Evolutionary conservation across 2,329 filamentous ascomycete species (phyloP).

Genomic region (Macrophomina tecta): DNA sequence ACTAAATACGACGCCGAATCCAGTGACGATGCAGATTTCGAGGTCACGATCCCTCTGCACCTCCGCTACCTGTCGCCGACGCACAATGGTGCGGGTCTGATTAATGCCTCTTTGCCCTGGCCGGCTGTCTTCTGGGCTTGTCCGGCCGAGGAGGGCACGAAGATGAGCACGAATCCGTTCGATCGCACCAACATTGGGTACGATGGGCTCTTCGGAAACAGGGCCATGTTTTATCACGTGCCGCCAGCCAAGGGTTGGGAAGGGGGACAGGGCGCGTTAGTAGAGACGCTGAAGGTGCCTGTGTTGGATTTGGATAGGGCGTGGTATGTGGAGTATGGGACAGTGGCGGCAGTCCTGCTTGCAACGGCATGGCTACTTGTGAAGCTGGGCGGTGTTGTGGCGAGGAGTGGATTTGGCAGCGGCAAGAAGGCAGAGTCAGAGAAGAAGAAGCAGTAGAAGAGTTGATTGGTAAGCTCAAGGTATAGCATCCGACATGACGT

Average conservation of each 20-base stretch:
- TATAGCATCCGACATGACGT: not conserved
- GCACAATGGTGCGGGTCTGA: slow-evolving; percentile 51
- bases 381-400: slow-evolving; percentile 40
- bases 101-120: slow-evolving; percentile 69
- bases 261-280: slow-evolving; percentile 29
- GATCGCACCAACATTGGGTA: slow-evolving; percentile 85
- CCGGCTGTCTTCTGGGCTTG: slow-evolving; percentile 94
- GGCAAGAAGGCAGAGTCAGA: not conserved
- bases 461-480: not conserved
- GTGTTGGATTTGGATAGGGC: slow-evolving; percentile 47
- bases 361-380: slow-evolving; percentile 55
- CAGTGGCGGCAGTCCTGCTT: slow-evolving; percentile 48
- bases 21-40: slow-evolving; percentile 59
- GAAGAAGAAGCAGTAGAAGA: slow-evolving; percentile 5
- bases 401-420: not conserved
- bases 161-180: slow-evolving; percentile 81
- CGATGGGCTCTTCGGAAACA: slow-evolving; percentile 76
- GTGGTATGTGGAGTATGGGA: slow-evolving; percentile 50
- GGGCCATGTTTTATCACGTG: slow-evolving; percentile 82
- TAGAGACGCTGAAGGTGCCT: slow-evolving; percentile 48
- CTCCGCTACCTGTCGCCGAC: slow-evolving; percentile 78
- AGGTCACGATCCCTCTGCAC: slow-evolving; percentile 78
- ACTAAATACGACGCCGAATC: not conserved
- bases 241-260: slow-evolving; percentile 36
- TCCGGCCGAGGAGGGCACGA: slow-evolving; percentile 66